These are phyloP conservation scores for Pezicula rhizophila DNA, from an alignment of 2,329 filamentous ascomycete species.

Conservation along the genomic window DNA sequence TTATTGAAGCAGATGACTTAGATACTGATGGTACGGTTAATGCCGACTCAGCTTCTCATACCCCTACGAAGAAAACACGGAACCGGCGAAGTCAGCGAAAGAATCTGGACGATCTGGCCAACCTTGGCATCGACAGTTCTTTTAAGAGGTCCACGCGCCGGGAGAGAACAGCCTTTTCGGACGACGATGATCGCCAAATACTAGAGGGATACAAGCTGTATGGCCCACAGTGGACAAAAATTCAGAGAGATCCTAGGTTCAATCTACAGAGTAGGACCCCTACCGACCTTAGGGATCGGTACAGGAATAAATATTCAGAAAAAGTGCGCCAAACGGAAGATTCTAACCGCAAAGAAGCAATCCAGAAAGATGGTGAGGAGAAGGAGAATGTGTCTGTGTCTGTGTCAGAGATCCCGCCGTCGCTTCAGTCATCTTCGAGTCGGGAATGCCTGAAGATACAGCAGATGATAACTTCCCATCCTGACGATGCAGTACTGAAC, in stretches of 20 bases:
- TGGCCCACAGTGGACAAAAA: constrained; percentile 60
- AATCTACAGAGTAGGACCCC: constrained; percentile 53
- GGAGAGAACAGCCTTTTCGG: constrained; percentile 54
- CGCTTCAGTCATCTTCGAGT: constrained; percentile 9
- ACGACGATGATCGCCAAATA: constrained; percentile 57
- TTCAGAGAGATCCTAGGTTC: constrained; percentile 53
- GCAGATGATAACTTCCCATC: constrained; percentile 20
- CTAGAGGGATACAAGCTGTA: constrained; percentile 53
- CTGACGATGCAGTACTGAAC: constrained; percentile 10
- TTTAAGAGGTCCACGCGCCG: constrained; percentile 58
- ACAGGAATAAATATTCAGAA: constrained; percentile 58
- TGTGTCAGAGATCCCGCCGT: neutral
- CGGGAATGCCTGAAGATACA: constrained; percentile 23
- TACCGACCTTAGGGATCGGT: constrained; percentile 56
- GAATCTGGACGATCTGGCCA: constrained; percentile 47
- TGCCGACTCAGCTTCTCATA: constrained; percentile 21
- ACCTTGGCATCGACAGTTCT: constrained; percentile 54
- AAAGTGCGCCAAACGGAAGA: constrained; percentile 35
- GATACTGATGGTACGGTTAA: constrained; percentile 6
- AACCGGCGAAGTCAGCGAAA: constrained; percentile 50
- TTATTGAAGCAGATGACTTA: constrained; percentile 26
- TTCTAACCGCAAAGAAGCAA: constrained; percentile 1
- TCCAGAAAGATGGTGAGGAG: neutral
- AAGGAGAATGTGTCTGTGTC: neutral
- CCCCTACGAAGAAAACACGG: constrained; percentile 32